Conservation (phyloP, 306 rosid species). For the Canavalia ensiformis region DNA sequence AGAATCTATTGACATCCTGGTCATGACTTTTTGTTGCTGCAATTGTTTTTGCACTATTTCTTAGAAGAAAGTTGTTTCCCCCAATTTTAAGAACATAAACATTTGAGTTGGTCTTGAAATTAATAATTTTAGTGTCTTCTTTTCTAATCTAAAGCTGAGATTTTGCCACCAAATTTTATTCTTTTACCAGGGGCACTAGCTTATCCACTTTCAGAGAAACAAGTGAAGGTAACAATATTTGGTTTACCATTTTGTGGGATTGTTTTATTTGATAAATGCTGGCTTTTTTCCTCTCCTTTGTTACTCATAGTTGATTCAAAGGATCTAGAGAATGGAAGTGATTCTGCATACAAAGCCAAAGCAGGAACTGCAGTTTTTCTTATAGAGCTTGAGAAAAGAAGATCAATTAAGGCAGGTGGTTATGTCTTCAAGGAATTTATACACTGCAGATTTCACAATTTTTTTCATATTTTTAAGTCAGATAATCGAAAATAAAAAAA, state of each 20-base stretch:
- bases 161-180: constrained; percentile 19
- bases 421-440: constrained; percentile 8
- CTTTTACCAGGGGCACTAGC: constrained; percentile 55
- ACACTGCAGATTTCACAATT: constrained; percentile 23
- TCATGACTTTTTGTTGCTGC: neutral
- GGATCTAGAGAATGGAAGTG: constrained; percentile 59
- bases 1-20: neutral
- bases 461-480: neutral
- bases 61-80: neutral
- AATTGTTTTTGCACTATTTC: constrained; percentile 16
- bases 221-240: constrained; percentile 52
- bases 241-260: neutral
- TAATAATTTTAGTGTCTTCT: constrained; percentile 4
- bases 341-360: constrained; percentile 54
- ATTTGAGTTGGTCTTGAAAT: constrained; percentile 34
- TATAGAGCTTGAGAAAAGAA: constrained; percentile 73
- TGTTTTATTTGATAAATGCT: constrained; percentile 25
- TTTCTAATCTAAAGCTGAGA: neutral
- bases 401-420: constrained; percentile 80
- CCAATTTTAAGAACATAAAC: constrained; percentile 4
- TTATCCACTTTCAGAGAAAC: constrained; percentile 42
- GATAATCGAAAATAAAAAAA: neutral
- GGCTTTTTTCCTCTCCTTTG: constrained; percentile 28
- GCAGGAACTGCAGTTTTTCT: constrained; percentile 88
- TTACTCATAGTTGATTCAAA: constrained; percentile 47